These are phyloP conservation scores for Ophiostoma sp. DNA, from an alignment of 2,329 filamentous ascomycete genomes.

Conservation along the genomic window DNA sequence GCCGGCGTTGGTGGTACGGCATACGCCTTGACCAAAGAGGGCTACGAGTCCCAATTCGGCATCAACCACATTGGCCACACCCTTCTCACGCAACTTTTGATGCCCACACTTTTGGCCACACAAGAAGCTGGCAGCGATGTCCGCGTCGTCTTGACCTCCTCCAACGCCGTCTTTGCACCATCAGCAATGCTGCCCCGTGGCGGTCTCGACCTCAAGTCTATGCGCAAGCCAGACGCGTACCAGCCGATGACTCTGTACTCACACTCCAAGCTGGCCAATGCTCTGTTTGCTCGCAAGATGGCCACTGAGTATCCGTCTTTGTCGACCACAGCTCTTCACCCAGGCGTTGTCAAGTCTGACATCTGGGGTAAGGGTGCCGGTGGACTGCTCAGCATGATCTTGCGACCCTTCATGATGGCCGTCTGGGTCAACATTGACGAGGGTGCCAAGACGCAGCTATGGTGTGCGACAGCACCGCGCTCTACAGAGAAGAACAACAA, in stretches of 20 bases:
- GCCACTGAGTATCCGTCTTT: conserved; percentile 35
- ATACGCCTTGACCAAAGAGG: conserved; percentile 41
- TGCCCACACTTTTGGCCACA: conserved; percentile 32
- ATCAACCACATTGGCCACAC: conserved; percentile 52
- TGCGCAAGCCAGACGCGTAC: conserved; percentile 29
- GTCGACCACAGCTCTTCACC: conserved; percentile 28
- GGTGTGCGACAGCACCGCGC: conserved; percentile 40
- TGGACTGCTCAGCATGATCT: neutral
- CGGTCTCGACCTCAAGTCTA: conserved; percentile 20
- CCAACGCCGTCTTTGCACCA: neutral
- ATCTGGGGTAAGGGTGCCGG: conserved; percentile 7
- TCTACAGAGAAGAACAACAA: conserved; percentile 31
- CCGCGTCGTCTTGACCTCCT: neutral
- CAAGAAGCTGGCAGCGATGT: neutral
- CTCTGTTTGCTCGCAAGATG: conserved; percentile 37
- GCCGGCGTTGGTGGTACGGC: conserved; percentile 46
- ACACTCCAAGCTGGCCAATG: conserved; percentile 42
- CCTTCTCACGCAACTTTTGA: conserved; percentile 42
- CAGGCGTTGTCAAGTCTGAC: conserved; percentile 17
- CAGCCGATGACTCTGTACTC: conserved; percentile 42
- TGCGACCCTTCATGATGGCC: conserved; percentile 26
- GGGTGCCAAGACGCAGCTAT: conserved; percentile 46
- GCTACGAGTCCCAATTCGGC: conserved; percentile 50
- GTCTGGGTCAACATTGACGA: conserved; percentile 29
- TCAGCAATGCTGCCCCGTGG: neutral